Evolutionary conservation across 257 asterid species (phyloP).

Genomic region (Phtheirospermum japonicum): DNA sequence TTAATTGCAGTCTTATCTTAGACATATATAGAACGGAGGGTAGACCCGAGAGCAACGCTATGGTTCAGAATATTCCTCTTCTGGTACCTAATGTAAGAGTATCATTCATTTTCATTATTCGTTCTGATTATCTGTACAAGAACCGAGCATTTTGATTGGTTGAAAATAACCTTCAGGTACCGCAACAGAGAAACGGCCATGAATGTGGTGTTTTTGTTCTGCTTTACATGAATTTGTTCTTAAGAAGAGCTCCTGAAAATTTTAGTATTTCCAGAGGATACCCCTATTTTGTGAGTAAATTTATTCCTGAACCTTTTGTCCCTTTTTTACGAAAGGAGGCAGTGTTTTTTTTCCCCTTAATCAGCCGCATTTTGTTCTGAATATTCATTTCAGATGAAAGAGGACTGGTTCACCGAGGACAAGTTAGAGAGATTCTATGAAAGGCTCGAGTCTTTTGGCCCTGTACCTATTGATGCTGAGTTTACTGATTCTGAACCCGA

Average conservation of each 20-base stretch:
- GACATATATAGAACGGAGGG: constrained; percentile 37
- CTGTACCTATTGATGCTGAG: background rate
- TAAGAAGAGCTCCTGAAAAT: constrained; percentile 47
- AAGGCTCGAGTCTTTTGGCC: constrained; percentile 26
- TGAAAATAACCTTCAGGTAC: constrained; percentile 41
- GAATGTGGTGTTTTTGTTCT: constrained; percentile 57
- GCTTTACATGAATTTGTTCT: constrained; percentile 37
- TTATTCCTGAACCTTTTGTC: background rate
- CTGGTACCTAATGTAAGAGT: constrained; percentile 47
- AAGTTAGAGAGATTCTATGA: constrained; percentile 35
- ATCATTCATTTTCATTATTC: constrained; percentile 1
- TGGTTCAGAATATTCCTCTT: constrained; percentile 40
- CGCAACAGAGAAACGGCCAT: constrained; percentile 48
- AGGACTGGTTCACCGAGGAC: constrained; percentile 45
- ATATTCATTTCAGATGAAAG: constrained; percentile 36
- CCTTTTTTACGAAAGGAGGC: background rate
- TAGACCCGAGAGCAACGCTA: constrained; percentile 30
- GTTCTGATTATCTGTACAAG: background rate
- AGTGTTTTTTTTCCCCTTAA: background rate
- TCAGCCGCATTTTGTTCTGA: background rate
- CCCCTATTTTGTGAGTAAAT: constrained; percentile 62
- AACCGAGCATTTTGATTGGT: constrained; percentile 6
- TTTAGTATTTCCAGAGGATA: constrained; percentile 47
- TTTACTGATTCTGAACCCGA: background rate
- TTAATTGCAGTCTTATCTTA: constrained; percentile 38